A percentile compares a stretch with the other conserved stretches of the same genome.
Conservation (phyloP, 2,329 filamentous ascomycete species). For the Colletotrichum nymphaeae region DNA sequence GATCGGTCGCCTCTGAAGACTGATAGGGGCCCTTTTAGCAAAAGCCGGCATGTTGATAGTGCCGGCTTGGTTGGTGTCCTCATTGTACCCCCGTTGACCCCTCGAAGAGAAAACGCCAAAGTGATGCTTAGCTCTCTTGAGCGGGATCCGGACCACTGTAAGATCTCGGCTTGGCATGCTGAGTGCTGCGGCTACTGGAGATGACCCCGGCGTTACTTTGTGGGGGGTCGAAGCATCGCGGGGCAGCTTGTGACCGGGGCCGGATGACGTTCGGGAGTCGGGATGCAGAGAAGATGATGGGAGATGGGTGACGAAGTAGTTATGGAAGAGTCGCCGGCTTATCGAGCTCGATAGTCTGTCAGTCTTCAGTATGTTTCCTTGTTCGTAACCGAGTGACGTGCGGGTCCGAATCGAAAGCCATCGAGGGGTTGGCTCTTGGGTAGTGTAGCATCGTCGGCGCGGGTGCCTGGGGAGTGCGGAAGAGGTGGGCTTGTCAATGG, state of each 20-base stretch:
- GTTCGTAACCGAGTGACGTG: not conserved
- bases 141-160: slow-evolving; percentile 93
- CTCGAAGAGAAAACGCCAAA: slow-evolving; percentile 85
- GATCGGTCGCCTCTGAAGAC: slow-evolving; percentile 57
- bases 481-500: not conserved
- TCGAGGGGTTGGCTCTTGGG: not conserved
- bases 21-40: slow-evolving; percentile 82
- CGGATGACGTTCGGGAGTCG: slow-evolving; percentile 74
- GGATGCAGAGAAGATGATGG: slow-evolving; percentile 94
- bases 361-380: not conserved
- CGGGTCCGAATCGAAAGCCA: not conserved
- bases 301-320: slow-evolving; percentile 97
- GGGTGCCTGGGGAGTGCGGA: not conserved
- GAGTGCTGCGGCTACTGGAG: slow-evolving; percentile 69
- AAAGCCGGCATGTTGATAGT: slow-evolving; percentile 95
- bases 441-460: not conserved
- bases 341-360: not conserved
- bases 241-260: slow-evolving; percentile 86
- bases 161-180: slow-evolving; percentile 77
- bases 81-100: slow-evolving; percentile 88
- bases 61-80: slow-evolving; percentile 93
- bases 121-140: slow-evolving; percentile 95
- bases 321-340: slow-evolving; percentile 76
- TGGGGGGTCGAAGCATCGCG: slow-evolving; percentile 87
- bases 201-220: slow-evolving; percentile 63